A percentile compares a stretch with the other conserved stretches of the same genome.
Evolutionary conservation across 2,329 filamentous ascomycete genomes (phyloP).

Genomic region (Colletotrichum sp.): DNA sequence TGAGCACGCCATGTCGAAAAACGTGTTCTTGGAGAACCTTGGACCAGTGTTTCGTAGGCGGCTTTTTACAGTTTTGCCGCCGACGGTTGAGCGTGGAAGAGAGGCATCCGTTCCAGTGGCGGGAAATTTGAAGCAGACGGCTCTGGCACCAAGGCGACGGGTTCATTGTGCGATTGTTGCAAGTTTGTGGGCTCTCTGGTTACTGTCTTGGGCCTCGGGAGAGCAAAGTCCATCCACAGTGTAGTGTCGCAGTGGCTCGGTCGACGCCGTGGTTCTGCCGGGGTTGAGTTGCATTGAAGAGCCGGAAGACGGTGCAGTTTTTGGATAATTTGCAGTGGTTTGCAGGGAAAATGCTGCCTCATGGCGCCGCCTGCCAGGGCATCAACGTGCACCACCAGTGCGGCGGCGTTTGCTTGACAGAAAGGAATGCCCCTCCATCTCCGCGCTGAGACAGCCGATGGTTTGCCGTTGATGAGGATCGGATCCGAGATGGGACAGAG

Average conservation of each 20-base stretch:
- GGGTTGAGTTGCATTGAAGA: slow-evolving; percentile 17
- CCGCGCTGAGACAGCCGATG: slow-evolving; percentile 11
- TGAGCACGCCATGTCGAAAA: neutral
- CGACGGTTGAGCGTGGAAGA: neutral
- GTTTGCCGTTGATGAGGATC: slow-evolving; percentile 5
- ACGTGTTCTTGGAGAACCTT: neutral
- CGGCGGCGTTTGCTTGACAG: neutral
- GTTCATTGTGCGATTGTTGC: neutral
- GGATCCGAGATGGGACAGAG: slow-evolving; percentile 5
- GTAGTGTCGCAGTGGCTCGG: slow-evolving; percentile 2
- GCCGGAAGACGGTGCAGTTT: neutral
- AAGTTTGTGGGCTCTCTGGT: neutral
- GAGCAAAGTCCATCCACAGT: slow-evolving; percentile 1
- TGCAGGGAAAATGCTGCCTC: slow-evolving; percentile 15
- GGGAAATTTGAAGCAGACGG: neutral
- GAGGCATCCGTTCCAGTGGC: neutral
- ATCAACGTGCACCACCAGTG: slow-evolving; percentile 4
- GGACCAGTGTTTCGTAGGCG: neutral
- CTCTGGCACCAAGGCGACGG: neutral
- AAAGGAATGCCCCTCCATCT: neutral
- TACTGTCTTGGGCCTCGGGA: neutral
- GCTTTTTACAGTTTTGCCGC: neutral
- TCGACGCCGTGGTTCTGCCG: slow-evolving; percentile 7
- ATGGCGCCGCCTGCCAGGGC: neutral
- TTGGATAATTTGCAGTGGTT: slow-evolving; percentile 2